A percentile compares a stretch with the other conserved stretches of the same genome.
Evolutionary conservation across 2,329 filamentous ascomycete species (phyloP).

Genomic region (Pseudocercospora pini-densiflorae): DNA sequence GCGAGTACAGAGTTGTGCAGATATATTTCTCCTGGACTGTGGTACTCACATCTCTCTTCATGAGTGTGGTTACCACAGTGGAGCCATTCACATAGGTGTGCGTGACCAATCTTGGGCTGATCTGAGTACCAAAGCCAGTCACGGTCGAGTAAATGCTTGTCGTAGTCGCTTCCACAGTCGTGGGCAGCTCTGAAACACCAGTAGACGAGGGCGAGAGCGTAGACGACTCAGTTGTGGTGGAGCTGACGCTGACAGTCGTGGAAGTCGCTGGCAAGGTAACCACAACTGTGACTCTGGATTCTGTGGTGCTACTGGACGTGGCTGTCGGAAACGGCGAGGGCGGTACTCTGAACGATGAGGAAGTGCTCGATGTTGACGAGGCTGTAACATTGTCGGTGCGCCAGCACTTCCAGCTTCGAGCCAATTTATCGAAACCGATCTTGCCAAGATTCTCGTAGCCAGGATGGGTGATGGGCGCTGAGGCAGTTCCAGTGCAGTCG

Average conservation of each 20-base stretch:
- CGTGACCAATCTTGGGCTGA: not conserved
- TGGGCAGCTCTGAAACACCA: not conserved
- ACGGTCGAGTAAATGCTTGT: not conserved
- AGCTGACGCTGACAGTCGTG: not conserved
- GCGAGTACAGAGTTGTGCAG: not conserved
- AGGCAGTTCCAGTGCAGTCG: conserved; percentile 13
- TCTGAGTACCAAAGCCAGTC: not conserved
- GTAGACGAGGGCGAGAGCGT: not conserved
- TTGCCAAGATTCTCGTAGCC: conserved; percentile 13
- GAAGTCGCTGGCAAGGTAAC: not conserved
- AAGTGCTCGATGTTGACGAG: not conserved
- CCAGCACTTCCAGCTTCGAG: conserved; percentile 20
- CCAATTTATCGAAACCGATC: conserved; percentile 12
- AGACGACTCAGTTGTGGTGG: not conserved
- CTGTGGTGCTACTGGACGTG: not conserved
- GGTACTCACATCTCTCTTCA: conserved; percentile 8
- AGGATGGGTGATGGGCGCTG: conserved; percentile 11
- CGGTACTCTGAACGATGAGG: not conserved
- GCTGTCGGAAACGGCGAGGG: conserved; percentile 2
- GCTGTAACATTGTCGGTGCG: conserved; percentile 1
- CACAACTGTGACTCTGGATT: not conserved
- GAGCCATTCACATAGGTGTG: conserved; percentile 10
- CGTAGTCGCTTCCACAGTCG: not conserved
- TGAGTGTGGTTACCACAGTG: conserved; percentile 8
- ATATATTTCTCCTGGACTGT: not conserved